Conservation (phyloP, 2,329 filamentous ascomycete species). For the Cladophialophora psammophila region DNA sequence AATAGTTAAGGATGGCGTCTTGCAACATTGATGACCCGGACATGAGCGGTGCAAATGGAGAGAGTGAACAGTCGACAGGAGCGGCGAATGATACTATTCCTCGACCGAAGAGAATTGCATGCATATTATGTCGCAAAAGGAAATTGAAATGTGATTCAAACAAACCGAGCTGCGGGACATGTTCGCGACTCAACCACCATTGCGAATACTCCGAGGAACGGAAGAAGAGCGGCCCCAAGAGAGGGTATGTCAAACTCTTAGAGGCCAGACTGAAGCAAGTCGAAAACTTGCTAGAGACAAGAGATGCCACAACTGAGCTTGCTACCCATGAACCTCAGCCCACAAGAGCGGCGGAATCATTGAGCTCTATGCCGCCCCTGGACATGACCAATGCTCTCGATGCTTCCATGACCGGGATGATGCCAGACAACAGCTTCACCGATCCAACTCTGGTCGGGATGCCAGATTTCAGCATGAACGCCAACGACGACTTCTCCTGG, state of each 20-base stretch:
- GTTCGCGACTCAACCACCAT: conserved; percentile 81
- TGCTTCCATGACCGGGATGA: conserved; percentile 30
- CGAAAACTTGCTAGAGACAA: conserved; percentile 40
- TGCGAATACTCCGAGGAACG: conserved; percentile 92
- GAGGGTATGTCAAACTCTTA: conserved; percentile 91
- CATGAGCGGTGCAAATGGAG: conserved; percentile 13
- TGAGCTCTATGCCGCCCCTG: conserved; percentile 26
- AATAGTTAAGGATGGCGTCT: conserved; percentile 16
- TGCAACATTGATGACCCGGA: conserved; percentile 21
- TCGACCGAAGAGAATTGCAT: conserved; percentile 91
- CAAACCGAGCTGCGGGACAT: conserved; percentile 86
- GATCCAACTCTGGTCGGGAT: conserved; percentile 33
- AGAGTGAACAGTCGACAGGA: conserved; percentile 14
- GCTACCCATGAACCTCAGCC: conserved; percentile 6
- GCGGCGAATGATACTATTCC: conserved; percentile 57
- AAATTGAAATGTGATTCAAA: conserved; percentile 75
- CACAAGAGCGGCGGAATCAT: conserved; percentile 14
- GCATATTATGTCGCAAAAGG: conserved; percentile 84
- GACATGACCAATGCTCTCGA: conserved; percentile 21
- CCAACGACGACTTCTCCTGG: conserved; percentile 69
- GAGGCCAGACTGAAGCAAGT: conserved; percentile 74
- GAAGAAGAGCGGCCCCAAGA: conserved; percentile 92
- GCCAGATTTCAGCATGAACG: conserved; percentile 41
- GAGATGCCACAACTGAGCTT: conserved; percentile 23
- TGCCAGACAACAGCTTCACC: conserved; percentile 29